Evolutionary conservation across 352 stramenopile species (phyloP).

Genomic region (Phytophthora kernoviae): DNA sequence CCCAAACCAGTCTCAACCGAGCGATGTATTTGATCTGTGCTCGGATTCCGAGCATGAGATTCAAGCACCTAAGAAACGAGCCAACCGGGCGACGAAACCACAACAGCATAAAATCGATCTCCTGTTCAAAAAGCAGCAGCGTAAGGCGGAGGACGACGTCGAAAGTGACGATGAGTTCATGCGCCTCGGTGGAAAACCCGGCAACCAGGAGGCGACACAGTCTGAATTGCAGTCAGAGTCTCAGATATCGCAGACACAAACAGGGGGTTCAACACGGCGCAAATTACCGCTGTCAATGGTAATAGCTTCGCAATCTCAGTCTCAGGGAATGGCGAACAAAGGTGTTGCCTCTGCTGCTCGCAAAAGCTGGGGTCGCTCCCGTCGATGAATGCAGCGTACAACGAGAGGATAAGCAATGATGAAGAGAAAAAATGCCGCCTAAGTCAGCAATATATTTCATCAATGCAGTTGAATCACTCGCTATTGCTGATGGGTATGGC

Average conservation of each 20-base stretch:
- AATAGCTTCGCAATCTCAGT: slow-evolving; percentile 54
- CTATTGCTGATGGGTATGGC: neutral
- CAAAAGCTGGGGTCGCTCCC: slow-evolving; percentile 71
- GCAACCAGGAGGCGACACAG: slow-evolving; percentile 14
- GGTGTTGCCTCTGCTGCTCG: slow-evolving; percentile 36
- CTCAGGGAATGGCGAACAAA: slow-evolving; percentile 26
- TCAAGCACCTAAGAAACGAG: slow-evolving; percentile 19
- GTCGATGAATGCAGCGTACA: slow-evolving; percentile 35
- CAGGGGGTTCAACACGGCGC: slow-evolving; percentile 41
- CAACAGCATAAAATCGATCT: slow-evolving; percentile 68
- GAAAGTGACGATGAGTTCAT: slow-evolving; percentile 78
- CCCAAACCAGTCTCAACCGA: slow-evolving; percentile 21
- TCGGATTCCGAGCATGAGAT: slow-evolving; percentile 48
- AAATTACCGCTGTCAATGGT: slow-evolving; percentile 81
- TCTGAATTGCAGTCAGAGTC: slow-evolving; percentile 30
- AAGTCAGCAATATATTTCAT: slow-evolving; percentile 4
- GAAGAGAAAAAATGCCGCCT: neutral
- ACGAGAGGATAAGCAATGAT: neutral
- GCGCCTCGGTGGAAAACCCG: slow-evolving; percentile 34
- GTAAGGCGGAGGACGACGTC: slow-evolving; percentile 46
- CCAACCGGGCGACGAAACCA: slow-evolving; percentile 24
- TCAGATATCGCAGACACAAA: slow-evolving; percentile 43
- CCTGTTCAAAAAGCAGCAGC: slow-evolving; percentile 55
- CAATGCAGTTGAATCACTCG: neutral
- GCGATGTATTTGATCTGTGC: slow-evolving; percentile 51